Conservation (phyloP, 495 filamentous ascomycete species). For the Amphirosellinia nigrospora region DNA sequence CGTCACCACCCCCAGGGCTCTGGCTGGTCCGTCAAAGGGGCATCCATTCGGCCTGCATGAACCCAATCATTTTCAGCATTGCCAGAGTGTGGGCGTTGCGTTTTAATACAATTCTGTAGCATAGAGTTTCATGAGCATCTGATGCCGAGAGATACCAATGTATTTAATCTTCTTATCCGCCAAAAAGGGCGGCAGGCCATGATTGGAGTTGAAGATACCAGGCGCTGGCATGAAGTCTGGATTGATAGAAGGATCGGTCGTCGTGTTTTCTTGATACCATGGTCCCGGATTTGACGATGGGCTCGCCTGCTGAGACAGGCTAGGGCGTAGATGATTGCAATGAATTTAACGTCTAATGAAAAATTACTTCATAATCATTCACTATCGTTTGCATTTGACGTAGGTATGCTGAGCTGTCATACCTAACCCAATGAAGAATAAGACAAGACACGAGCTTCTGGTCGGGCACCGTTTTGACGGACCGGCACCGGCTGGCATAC, state of each 20-base stretch:
- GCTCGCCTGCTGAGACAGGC: slow-evolving; percentile 16
- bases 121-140: slow-evolving; percentile 32
- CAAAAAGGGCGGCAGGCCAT: slow-evolving; percentile 20
- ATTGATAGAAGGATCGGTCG: neutral
- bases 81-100: slow-evolving; percentile 54
- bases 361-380: neutral
- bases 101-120: slow-evolving; percentile 40
- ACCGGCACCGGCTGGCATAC: slow-evolving; percentile 14
- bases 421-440: neutral
- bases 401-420: neutral
- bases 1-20: slow-evolving; percentile 31
- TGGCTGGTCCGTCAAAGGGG: slow-evolving; percentile 37
- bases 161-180: slow-evolving; percentile 23
- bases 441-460: neutral
- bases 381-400: neutral
- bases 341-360: slow-evolving; percentile 5
- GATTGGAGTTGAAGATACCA: slow-evolving; percentile 27
- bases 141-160: slow-evolving; percentile 30
- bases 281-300: slow-evolving; percentile 23
- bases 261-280: slow-evolving; percentile 24
- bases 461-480: neutral
- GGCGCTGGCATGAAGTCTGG: slow-evolving; percentile 27
- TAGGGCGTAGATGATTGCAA: neutral
- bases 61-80: slow-evolving; percentile 36
- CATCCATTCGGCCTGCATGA: slow-evolving; percentile 36